phyloP scores from a whole-genome alignment of 306 rosid genomes.

The Notholithocarpus densiflorus region DNA sequence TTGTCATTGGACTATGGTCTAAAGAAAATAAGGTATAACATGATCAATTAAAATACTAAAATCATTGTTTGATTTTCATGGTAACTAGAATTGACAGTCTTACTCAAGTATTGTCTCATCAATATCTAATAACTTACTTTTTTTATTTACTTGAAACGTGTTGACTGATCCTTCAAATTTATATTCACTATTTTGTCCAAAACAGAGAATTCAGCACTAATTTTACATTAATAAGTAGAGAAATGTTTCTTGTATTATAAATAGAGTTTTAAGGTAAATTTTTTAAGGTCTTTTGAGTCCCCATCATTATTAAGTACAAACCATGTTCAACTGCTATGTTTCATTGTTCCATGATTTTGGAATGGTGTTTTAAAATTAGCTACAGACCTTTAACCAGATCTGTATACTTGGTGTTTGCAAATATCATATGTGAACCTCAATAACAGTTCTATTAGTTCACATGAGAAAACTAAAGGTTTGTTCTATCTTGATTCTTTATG shows the following conservation, averaged over 20 bases:
- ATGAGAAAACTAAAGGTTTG: not conserved
- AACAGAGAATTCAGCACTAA: not conserved
- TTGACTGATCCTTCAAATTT: not conserved
- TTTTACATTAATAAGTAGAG: too few species aligned
- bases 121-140: not conserved
- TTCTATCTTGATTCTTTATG: slow-evolving; percentile 2
- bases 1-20: not conserved
- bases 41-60: not conserved
- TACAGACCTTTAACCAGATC: not conserved
- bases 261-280: not conserved
- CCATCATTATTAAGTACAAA: too few species aligned
- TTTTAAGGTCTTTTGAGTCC: too few species aligned
- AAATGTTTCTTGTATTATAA: too few species aligned
- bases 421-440: not conserved
- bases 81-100: not conserved
- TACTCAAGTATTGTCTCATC: not conserved
- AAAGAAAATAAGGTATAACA: not conserved
- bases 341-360: not conserved
- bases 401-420: not conserved
- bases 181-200: not conserved
- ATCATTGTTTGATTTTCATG: not conserved
- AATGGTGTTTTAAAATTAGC: not conserved
- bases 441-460: not conserved
- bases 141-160: not conserved
- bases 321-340: too few species aligned